Percentiles rank a stretch among this genome's conserved stretches.
Conservation (phyloP, 495 filamentous ascomycete genomes). For the Aspergillus campestris region DNA sequence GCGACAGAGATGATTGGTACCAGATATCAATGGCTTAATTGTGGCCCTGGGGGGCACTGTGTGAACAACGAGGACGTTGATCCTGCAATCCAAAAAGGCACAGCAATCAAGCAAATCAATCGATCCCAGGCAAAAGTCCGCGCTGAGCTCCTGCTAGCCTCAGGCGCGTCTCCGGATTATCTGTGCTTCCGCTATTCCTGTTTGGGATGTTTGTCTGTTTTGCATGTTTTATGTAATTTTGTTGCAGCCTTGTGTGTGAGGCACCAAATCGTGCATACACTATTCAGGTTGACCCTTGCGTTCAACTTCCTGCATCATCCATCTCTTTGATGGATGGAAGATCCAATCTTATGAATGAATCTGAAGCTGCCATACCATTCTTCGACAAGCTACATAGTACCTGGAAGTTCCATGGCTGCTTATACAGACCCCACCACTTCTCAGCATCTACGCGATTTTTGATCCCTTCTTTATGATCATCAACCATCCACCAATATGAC, state of each 20-base stretch:
- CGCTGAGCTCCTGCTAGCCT: slow-evolving; percentile 18
- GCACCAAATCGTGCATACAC: neutral
- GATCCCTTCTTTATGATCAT: too few relatives aligned
- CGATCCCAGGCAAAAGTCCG: slow-evolving; percentile 24
- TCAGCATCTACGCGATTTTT: too few relatives aligned
- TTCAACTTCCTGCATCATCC: too few relatives aligned
- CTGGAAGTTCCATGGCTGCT: too few relatives aligned
- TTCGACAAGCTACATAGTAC: too few relatives aligned
- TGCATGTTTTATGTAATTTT: neutral
- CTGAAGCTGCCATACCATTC: too few relatives aligned
- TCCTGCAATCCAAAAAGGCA: slow-evolving; percentile 10
- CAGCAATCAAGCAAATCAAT: slow-evolving; percentile 1
- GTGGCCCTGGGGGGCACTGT: slow-evolving; percentile 8
- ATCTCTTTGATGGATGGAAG: too few relatives aligned
- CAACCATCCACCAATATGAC: too few relatives aligned
- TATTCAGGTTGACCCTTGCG: too few relatives aligned
- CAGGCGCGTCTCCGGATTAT: slow-evolving; percentile 17
- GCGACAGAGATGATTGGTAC: slow-evolving; percentile 3
- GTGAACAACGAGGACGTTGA: slow-evolving; percentile 9
- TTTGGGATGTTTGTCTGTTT: slow-evolving; percentile 1
- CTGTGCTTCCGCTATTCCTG: neutral
- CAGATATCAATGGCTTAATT: slow-evolving; percentile 12
- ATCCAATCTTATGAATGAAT: too few relatives aligned
- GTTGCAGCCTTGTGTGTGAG: neutral
- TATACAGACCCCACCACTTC: too few relatives aligned